Evolutionary conservation across 345 rosid genomes (phyloP), one percentile per base, ranked within the genome.

Genomic region (Salix caprea): DNA sequence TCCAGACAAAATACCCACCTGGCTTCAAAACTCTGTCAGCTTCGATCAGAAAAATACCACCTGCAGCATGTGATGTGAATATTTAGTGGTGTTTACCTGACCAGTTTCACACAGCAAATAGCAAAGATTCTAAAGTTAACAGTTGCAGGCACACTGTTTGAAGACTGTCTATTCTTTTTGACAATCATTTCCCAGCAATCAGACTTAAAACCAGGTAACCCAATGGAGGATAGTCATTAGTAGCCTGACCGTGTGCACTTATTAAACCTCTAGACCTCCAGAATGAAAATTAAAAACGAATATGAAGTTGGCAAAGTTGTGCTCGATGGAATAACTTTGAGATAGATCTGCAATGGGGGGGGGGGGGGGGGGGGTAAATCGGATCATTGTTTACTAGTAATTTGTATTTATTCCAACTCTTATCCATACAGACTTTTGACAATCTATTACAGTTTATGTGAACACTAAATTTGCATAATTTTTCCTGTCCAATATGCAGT

Each of bases 1-100:
- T 96, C 99, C 99, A 96, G 62, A 94, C 99, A 88, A 96, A 94
- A 80, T 91, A 96, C 68, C 99, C 99, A 79, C 99, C 97, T 1
- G 99, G 98, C 86, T 86, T 93, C 70, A 96, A 84, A 78, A 96
- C 93, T 82, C 99, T 91, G 84, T 96, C 98, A 23, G 82, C 86
- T 86, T 96, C 99, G 28, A 96, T 80, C 79, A 96, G 86, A 81
- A 84, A 87, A 82, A 89, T 82, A 9, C 99, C 99, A 73, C 90
- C 99, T 96, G 89, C 56, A 79, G 21, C 18, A 58, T 54, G 46
- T 46, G 21, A 58, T 7, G 30, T 21, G 61, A 70, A 58, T 32
- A 67, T n/a, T 23, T 16, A 42, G 26, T 67, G 24, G 60, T 1
- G 23, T 16, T 48, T 14, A 40, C 21, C 7, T 39, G 18, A 7